phyloP scores from a whole-genome alignment of 2,329 filamentous ascomycete genomes.

The Ampelomyces quisqualis region DNA sequence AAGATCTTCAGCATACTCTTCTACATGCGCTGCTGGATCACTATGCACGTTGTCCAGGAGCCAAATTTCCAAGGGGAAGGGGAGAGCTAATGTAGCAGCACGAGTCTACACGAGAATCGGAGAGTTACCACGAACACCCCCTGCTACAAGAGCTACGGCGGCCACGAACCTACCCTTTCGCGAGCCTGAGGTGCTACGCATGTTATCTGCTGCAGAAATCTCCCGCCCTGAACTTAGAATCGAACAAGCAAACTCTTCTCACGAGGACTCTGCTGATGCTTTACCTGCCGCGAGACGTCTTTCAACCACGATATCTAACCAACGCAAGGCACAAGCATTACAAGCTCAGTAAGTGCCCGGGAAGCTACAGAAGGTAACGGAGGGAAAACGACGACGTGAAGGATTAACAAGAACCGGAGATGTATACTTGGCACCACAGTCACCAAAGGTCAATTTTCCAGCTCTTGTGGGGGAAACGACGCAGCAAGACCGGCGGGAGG shows the following conservation, averaged over 20 bases:
- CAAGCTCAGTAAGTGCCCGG: conserved; percentile 3
- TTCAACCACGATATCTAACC: conserved; percentile 6
- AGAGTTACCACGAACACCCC: not conserved
- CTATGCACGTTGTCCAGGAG: conserved; percentile 1
- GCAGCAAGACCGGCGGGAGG: not conserved
- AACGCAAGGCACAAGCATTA: conserved; percentile 9
- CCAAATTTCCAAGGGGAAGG: conserved; percentile 5
- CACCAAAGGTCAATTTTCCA: not conserved
- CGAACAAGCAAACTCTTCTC: not conserved
- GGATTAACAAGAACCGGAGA: conserved; percentile 3
- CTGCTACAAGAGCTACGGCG: not conserved
- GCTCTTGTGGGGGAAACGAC: not conserved
- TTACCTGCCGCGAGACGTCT: no score
- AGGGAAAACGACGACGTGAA: no score
- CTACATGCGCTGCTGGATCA: conserved; percentile 17
- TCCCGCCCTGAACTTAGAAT: not conserved
- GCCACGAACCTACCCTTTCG: conserved; percentile 1
- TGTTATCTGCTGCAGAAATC: not conserved
- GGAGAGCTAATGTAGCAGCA: conserved; percentile 1
- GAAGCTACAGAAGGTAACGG: conserved; percentile 10
- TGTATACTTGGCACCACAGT: conserved; percentile 6
- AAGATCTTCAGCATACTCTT: conserved; percentile 6
- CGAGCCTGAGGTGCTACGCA: not conserved
- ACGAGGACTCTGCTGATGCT: no score
- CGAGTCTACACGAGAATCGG: not conserved